phyloP scores from a whole-genome alignment of 305 asterid genomes.

The Fraxinus velutina region DNA sequence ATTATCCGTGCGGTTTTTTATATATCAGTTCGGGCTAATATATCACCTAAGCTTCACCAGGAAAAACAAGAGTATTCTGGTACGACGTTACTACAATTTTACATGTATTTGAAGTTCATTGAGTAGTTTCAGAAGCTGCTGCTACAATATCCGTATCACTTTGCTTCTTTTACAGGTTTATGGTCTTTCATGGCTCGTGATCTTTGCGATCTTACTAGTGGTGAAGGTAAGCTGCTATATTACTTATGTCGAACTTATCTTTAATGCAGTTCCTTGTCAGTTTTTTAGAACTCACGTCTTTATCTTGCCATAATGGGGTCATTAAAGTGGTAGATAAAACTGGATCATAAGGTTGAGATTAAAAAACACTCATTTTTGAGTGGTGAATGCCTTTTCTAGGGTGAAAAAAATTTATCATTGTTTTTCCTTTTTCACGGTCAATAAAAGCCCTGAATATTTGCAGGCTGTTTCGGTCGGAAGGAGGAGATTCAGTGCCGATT shows the following conservation, averaged over 20 bases:
- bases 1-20: slow-evolving; percentile 76
- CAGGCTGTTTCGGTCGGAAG: slow-evolving; percentile 76
- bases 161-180: slow-evolving; percentile 54
- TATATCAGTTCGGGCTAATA: slow-evolving; percentile 83
- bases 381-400: neutral
- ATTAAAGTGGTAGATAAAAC: neutral
- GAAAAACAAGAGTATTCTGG: slow-evolving; percentile 53
- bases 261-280: neutral
- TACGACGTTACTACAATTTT: slow-evolving; percentile 25
- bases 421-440: neutral
- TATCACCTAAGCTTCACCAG: slow-evolving; percentile 78
- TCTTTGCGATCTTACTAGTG: slow-evolving; percentile 48
- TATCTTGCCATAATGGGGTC: neutral
- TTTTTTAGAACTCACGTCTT: neutral
- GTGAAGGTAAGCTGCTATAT: slow-evolving; percentile 59
- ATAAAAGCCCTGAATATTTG: slow-evolving; percentile 19
- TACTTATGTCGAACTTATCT: neutral
- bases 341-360: neutral
- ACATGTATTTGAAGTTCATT: neutral
- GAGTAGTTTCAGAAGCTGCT: neutral
- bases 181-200: slow-evolving; percentile 84
- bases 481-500: slow-evolving; percentile 70
- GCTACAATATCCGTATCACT: neutral
- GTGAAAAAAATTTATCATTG: neutral
- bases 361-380: neutral